A percentile compares a stretch with the other conserved stretches of the same genome.
Evolutionary conservation across 2,329 filamentous ascomycete genomes (phyloP).

Genomic region (Colletotrichum aenigma): DNA sequence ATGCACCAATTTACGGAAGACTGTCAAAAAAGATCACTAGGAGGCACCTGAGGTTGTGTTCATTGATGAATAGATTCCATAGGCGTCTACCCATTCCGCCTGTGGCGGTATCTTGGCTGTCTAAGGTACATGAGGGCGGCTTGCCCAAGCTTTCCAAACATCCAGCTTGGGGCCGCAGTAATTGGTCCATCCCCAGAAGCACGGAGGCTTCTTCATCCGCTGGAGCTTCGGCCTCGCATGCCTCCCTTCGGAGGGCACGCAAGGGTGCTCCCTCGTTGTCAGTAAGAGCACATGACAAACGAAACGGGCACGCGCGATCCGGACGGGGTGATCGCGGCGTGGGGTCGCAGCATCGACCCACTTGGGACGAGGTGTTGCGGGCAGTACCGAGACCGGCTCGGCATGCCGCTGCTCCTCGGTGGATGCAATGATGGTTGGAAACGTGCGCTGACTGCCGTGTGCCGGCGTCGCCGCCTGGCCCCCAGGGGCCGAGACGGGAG

Average conservation of each 20-base stretch:
- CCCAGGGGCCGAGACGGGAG: background rate
- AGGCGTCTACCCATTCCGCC: constrained; percentile 48
- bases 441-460: background rate
- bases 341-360: constrained; percentile 62
- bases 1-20: background rate
- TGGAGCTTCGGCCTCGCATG: constrained; percentile 17
- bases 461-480: background rate
- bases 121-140: constrained; percentile 28
- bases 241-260: background rate
- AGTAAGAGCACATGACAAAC: constrained; percentile 19
- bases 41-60: background rate
- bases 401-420: constrained; percentile 26
- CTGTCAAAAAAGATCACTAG: background rate
- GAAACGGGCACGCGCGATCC: constrained; percentile 18
- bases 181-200: constrained; percentile 11
- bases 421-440: constrained; percentile 17
- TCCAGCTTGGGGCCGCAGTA: constrained; percentile 28
- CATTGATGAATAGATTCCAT: constrained; percentile 55
- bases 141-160: constrained; percentile 33
- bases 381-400: constrained; percentile 49
- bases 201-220: constrained; percentile 6
- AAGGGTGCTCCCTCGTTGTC: constrained; percentile 15
- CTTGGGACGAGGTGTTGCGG: constrained; percentile 28
- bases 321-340: constrained; percentile 30
- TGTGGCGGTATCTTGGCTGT: constrained; percentile 23